Evolutionary conservation across 352 stramenopile species (phyloP).

Genomic region (Detonula confervacea): DNA sequence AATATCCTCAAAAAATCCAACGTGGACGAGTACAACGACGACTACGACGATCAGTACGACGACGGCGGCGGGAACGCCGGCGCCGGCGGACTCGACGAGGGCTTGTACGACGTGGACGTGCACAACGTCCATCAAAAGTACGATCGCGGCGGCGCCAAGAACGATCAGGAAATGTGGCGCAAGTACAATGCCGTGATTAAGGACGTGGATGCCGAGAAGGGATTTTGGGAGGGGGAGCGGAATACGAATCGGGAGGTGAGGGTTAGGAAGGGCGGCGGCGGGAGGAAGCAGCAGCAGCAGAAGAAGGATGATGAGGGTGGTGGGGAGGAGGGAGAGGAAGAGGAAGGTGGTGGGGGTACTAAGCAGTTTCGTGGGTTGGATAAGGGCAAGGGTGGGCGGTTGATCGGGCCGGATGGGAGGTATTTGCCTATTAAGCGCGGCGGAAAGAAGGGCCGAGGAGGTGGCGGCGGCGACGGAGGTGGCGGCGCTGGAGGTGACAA

Average conservation of each 20-base stretch:
- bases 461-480: not conserved
- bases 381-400: conserved; percentile 79
- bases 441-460: conserved; percentile 35
- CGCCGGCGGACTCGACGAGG: conserved; percentile 50
- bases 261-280: conserved; percentile 19
- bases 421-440: conserved; percentile 65
- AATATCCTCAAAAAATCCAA: conserved; percentile 25
- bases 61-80: conserved; percentile 61
- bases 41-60: conserved; percentile 87
- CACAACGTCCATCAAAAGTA: conserved; percentile 73
- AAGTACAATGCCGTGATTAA: conserved; percentile 66
- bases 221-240: conserved; percentile 76
- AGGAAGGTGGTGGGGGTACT: conserved; percentile 21
- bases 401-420: conserved; percentile 78
- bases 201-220: conserved; percentile 42
- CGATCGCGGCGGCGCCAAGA: conserved; percentile 53
- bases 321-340: conserved; percentile 31
- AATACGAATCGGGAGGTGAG: conserved; percentile 63
- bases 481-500: conserved; percentile 6
- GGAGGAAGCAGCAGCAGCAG: conserved; percentile 31
- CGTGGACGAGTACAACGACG: conserved; percentile 78
- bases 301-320: conserved; percentile 21
- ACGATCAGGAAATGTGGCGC: conserved; percentile 66
- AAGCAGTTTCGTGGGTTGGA: conserved; percentile 75
- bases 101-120: conserved; percentile 71